Percentiles rank a stretch among this genome's conserved stretches.
Conservation (phyloP, 2,329 filamentous ascomycete species). For the Fusarium albosuccineum region DNA sequence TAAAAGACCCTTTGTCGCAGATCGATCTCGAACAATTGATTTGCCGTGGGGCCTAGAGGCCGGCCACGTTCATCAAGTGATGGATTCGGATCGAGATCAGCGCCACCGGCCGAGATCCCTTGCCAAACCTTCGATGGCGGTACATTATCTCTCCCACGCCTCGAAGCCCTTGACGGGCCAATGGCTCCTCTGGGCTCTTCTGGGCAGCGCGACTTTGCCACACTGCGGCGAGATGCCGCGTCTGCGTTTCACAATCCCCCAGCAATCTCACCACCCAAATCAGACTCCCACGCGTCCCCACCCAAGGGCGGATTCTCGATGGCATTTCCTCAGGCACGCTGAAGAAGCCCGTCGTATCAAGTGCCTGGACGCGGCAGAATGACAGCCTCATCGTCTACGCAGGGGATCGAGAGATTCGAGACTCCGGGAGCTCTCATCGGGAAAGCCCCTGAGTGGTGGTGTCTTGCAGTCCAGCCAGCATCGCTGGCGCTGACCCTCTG, state of each 20-base stretch:
- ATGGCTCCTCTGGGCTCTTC: background rate
- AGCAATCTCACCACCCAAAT: constrained; percentile 9
- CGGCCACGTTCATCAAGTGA: constrained; percentile 28
- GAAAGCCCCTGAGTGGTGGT: background rate
- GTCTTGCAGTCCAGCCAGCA: background rate
- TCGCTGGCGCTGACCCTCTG: background rate
- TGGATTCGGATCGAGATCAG: constrained; percentile 39
- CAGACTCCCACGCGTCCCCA: background rate
- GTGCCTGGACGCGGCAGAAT: constrained; percentile 3
- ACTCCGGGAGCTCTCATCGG: constrained; percentile 4
- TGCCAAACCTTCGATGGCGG: constrained; percentile 38
- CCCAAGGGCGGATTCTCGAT: constrained; percentile 1
- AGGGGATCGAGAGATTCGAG: constrained; percentile 32
- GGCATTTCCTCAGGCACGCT: constrained; percentile 8
- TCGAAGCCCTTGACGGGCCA: background rate
- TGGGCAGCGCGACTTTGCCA: background rate
- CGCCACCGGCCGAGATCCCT: constrained; percentile 41
- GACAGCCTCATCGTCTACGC: constrained; percentile 18
- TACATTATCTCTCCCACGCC: constrained; percentile 18
- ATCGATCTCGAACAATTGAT: constrained; percentile 33
- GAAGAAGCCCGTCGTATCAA: constrained; percentile 10
- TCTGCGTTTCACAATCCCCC: constrained; percentile 15
- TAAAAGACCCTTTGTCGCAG: constrained; percentile 18
- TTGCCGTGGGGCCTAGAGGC: constrained; percentile 8
- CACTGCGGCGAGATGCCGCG: constrained; percentile 24